Conservation (phyloP, 2,329 filamentous ascomycete species). For the Gnomoniopsis smithogilvyi region DNA sequence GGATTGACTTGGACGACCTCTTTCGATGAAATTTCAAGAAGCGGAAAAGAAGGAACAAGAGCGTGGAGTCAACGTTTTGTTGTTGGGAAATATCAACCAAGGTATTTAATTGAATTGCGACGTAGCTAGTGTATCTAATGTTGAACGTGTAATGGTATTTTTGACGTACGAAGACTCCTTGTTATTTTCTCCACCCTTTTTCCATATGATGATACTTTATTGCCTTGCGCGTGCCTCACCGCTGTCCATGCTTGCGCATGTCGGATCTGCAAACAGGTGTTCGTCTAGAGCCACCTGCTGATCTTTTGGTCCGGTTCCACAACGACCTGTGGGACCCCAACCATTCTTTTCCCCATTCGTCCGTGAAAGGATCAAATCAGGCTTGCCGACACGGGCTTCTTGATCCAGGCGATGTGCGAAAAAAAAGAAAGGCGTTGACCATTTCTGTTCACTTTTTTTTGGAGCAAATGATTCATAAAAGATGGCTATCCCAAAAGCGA, state of each 20-base stretch:
- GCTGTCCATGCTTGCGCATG: neutral
- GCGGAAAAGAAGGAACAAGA: neutral
- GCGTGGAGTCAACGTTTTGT: neutral
- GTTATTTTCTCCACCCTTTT: neutral
- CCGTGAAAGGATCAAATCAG: no score
- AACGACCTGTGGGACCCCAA: no score
- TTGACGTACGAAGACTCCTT: neutral
- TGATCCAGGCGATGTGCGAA: no score
- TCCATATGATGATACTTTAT: neutral
- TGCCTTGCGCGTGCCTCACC: neutral
- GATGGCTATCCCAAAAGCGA: no score
- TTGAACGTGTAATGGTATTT: neutral
- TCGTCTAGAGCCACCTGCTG: no score
- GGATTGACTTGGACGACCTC: neutral
- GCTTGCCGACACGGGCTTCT: no score
- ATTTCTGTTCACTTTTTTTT: no score
- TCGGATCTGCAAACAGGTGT: no score
- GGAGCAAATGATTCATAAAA: no score
- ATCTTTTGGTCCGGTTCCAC: no score
- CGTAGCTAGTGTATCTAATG: neutral
- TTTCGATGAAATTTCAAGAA: neutral
- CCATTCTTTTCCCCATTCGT: no score
- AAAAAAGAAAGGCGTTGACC: no score
- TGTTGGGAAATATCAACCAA: neutral
- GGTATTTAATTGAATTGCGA: neutral